Conservation (phyloP, 495 filamentous ascomycete species). For the Lasiosphaeriaceae sp. region DNA sequence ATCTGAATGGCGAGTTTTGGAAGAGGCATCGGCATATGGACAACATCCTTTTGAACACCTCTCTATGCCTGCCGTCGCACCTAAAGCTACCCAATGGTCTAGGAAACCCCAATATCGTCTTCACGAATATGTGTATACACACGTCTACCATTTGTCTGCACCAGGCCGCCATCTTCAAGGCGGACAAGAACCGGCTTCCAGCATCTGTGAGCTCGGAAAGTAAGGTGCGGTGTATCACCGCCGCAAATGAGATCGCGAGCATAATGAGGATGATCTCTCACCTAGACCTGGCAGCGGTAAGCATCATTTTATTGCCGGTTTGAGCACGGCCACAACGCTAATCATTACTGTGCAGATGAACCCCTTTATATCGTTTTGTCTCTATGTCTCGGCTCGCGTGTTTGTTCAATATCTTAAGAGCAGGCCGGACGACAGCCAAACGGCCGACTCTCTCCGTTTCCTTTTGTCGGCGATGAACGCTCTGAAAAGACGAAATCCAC, state of each 20-base stretch:
- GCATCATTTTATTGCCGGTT: slow-evolving; percentile 25
- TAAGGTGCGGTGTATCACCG: slow-evolving; percentile 87
- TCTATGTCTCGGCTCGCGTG: slow-evolving; percentile 91
- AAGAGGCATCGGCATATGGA: slow-evolving; percentile 87
- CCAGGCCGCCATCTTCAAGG: slow-evolving; percentile 96
- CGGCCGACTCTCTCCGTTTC: slow-evolving; percentile 81
- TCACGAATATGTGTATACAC: slow-evolving; percentile 95
- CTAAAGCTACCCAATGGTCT: slow-evolving; percentile 78
- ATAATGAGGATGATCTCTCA: slow-evolving; percentile 96
- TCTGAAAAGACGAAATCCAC: slow-evolving; percentile 79
- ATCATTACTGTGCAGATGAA: slow-evolving; percentile 65
- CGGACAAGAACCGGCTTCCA: slow-evolving; percentile 81
- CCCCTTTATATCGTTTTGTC: slow-evolving; percentile 90
- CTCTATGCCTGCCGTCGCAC: slow-evolving; percentile 76
- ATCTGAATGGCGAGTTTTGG: slow-evolving; percentile 95
- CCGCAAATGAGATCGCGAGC: slow-evolving; percentile 90
- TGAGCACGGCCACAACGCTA: neutral
- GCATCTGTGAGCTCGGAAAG: slow-evolving; percentile 77
- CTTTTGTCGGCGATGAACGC: slow-evolving; percentile 84
- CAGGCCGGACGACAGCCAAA: slow-evolving; percentile 76
- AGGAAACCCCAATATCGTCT: slow-evolving; percentile 80
- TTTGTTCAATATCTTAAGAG: slow-evolving; percentile 95
- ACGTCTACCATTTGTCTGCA: slow-evolving; percentile 96
- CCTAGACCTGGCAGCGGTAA: slow-evolving; percentile 76
- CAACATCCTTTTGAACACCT: slow-evolving; percentile 81